Evolutionary conservation across 441 rosid species (phyloP).

Genomic region (Francoa sonchifolia): DNA sequence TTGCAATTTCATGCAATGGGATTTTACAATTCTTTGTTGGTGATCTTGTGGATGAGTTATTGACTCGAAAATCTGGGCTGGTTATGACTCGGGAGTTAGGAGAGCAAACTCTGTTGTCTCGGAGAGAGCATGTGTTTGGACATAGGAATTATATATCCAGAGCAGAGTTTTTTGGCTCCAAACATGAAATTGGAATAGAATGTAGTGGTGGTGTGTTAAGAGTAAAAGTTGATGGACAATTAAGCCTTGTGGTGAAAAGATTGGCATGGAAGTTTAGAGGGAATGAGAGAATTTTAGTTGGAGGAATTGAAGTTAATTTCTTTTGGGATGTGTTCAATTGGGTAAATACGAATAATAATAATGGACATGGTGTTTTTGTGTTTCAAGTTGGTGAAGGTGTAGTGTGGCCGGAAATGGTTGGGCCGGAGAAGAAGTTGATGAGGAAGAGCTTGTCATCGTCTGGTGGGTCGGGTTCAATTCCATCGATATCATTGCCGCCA

Average conservation of each 20-base stretch:
- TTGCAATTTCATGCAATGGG: slow-evolving; percentile 56
- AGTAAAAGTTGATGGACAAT: slow-evolving; percentile 34
- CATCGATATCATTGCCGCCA: slow-evolving; percentile 57
- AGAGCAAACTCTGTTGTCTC: slow-evolving; percentile 46
- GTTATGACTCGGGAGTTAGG: slow-evolving; percentile 22
- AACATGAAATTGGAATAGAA: slow-evolving; percentile 51
- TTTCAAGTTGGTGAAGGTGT: slow-evolving; percentile 56
- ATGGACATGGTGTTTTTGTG: slow-evolving; percentile 62
- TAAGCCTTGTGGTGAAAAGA: slow-evolving; percentile 54
- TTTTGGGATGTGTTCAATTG: slow-evolving; percentile 96
- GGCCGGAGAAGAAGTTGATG: slow-evolving; percentile 64
- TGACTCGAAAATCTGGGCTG: slow-evolving; percentile 29
- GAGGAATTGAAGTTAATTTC: slow-evolving; percentile 59
- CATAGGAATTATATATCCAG: slow-evolving; percentile 44
- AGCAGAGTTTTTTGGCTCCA: slow-evolving; percentile 57
- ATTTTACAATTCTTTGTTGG: slow-evolving; percentile 60
- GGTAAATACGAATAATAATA: slow-evolving; percentile 38
- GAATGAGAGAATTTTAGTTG: slow-evolving; percentile 59
- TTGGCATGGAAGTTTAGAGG: slow-evolving; percentile 89
- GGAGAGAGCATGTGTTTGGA: slow-evolving; percentile 73
- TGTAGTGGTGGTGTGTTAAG: slow-evolving; percentile 53
- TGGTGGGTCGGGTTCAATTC: slow-evolving; percentile 55
- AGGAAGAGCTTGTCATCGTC: slow-evolving; percentile 46
- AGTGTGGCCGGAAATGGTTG: slow-evolving; percentile 29
- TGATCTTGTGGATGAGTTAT: slow-evolving; percentile 47